These are phyloP conservation scores for Pseudogymnoascus sp. DNA, from an alignment of 2,329 filamentous ascomycete genomes.

Conservation along the genomic window DNA sequence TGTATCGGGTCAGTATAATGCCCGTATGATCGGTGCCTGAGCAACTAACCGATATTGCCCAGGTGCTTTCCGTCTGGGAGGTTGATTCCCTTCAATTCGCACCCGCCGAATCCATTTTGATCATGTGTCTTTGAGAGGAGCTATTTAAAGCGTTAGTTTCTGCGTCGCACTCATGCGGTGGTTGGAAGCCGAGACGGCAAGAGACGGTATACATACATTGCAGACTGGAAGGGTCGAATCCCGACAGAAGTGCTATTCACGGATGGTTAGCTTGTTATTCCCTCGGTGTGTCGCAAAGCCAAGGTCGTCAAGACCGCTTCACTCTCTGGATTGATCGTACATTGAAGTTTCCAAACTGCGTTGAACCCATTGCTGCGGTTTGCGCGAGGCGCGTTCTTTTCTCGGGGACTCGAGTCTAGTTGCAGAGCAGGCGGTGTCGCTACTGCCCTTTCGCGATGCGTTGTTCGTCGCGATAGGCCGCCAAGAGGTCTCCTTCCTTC, in stretches of 20 bases:
- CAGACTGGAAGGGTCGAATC: slow-evolving; percentile 77
- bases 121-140: slow-evolving; percentile 55
- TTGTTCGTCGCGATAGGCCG: slow-evolving; percentile 6
- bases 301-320: not conserved
- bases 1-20: slow-evolving; percentile 32
- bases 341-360: slow-evolving; percentile 51
- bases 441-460: slow-evolving; percentile 5
- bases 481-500: not conserved
- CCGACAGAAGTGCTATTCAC: slow-evolving; percentile 64
- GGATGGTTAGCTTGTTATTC: slow-evolving; percentile 14
- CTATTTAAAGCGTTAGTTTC: slow-evolving; percentile 32
- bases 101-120: slow-evolving; percentile 58
- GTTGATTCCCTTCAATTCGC: slow-evolving; percentile 65
- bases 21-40: not conserved
- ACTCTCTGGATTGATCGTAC: slow-evolving; percentile 31
- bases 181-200: not conserved
- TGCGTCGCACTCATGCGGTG: not conserved
- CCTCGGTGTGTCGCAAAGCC: not conserved
- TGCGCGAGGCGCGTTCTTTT: slow-evolving; percentile 1
- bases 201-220: slow-evolving; percentile 54
- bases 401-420: slow-evolving; percentile 2
- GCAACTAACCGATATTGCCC: slow-evolving; percentile 68
- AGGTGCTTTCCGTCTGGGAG: slow-evolving; percentile 59
- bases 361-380: slow-evolving; percentile 36
- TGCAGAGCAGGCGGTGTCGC: slow-evolving; percentile 1